Conservation (phyloP, 352 stramenopile genomes). For the Phytophthora idaei region DNA sequence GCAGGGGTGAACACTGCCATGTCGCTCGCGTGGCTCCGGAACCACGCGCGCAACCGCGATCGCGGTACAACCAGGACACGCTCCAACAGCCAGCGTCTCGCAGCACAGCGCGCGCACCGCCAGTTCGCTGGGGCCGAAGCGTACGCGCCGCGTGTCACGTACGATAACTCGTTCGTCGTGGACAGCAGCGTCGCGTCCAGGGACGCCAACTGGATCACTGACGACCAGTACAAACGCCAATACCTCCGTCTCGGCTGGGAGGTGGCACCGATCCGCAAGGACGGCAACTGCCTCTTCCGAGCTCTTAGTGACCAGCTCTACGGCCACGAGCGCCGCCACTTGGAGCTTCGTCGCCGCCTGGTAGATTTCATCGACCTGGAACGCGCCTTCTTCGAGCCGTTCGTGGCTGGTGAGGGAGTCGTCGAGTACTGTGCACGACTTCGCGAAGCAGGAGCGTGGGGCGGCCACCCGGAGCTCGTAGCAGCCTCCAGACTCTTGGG, state of each 20-base stretch:
- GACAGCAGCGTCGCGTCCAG: conserved; percentile 34
- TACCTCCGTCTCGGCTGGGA: conserved; percentile 48
- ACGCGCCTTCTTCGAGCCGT: conserved; percentile 47
- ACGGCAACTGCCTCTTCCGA: conserved; percentile 69
- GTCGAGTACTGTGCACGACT: conserved; percentile 60
- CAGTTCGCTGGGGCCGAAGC: conserved; percentile 28
- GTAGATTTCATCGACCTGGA: conserved; percentile 63
- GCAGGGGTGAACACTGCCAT: conserved; percentile 19
- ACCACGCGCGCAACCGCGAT: conserved; percentile 36
- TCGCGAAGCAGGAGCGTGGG: conserved; percentile 58
- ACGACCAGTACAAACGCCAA: conserved; percentile 53
- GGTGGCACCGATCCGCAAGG: conserved; percentile 42
- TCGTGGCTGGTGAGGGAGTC: conserved; percentile 42
- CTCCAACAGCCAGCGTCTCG: conserved; percentile 32
- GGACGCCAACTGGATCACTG: conserved; percentile 45
- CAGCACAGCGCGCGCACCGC: conserved; percentile 30
- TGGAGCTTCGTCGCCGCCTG: conserved; percentile 52
- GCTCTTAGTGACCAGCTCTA: conserved; percentile 71
- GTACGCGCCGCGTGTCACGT: conserved; percentile 33
- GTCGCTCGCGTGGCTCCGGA: conserved; percentile 44
- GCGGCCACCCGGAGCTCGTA: conserved; percentile 66
- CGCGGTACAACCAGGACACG: conserved; percentile 23
- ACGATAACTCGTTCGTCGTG: conserved; percentile 39
- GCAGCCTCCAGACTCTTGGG: conserved; percentile 61
- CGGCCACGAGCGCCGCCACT: conserved; percentile 46